phyloP scores from a whole-genome alignment of 2,329 filamentous ascomycete species.

The Alternaria triticina region DNA sequence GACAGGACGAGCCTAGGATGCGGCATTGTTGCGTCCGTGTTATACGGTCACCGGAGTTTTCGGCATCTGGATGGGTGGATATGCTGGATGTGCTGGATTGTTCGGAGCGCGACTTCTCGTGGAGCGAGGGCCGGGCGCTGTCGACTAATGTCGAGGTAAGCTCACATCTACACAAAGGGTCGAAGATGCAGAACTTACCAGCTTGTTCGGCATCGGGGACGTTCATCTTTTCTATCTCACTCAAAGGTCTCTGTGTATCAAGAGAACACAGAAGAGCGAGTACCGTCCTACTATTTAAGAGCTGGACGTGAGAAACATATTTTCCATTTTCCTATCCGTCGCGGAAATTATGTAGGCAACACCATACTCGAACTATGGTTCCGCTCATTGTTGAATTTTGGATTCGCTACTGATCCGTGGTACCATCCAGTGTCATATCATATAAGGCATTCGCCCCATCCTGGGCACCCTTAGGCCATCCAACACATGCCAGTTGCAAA shows the following conservation, averaged over 20 bases:
- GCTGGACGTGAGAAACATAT: not conserved
- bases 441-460: not conserved
- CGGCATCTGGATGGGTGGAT: not conserved
- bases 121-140: not conserved
- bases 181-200: not conserved
- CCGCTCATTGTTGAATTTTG: not conserved
- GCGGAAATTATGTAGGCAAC: not conserved
- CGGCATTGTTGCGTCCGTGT: constrained; percentile 21
- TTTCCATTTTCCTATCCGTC: not conserved
- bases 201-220: not conserved
- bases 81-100: not conserved
- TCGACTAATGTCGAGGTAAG: not conserved
- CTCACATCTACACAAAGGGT: not conserved
- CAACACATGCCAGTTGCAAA: not conserved
- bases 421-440: not conserved
- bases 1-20: constrained; percentile 17
- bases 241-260: not conserved
- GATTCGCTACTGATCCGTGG: not conserved
- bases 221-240: not conserved
- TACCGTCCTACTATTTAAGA: not conserved
- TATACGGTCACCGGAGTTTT: constrained; percentile 16
- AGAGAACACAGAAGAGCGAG: too few relatives aligned
- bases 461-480: not conserved
- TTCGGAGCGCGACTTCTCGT: not conserved
- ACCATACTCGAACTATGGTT: not conserved